phyloP scores from a whole-genome alignment of 2,329 filamentous ascomycete genomes.

The Fusarium guadeloupense region DNA sequence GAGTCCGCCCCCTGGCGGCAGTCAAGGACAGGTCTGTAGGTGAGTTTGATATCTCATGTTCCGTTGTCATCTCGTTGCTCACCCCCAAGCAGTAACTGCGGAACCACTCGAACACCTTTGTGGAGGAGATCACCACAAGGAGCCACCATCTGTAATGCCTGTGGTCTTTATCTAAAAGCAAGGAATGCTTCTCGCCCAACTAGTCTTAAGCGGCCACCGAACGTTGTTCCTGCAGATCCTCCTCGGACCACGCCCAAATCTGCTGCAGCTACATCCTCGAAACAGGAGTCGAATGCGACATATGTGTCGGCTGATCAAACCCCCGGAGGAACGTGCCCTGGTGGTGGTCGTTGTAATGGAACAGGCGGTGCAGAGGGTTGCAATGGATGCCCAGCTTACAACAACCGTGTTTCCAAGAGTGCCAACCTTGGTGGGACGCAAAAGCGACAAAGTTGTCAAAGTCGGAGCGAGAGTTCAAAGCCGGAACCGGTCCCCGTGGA shows the following conservation, averaged over 20 bases:
- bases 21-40: slow-evolving; percentile 73
- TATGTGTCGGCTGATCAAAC: slow-evolving; percentile 82
- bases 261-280: slow-evolving; percentile 51
- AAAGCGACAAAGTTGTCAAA: slow-evolving; percentile 52
- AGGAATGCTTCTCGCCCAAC: slow-evolving; percentile 91
- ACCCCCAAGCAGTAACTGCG: slow-evolving; percentile 78
- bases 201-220: slow-evolving; percentile 82
- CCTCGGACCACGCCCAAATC: slow-evolving; percentile 56
- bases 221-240: slow-evolving; percentile 55
- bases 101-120: slow-evolving; percentile 89
- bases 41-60: slow-evolving; percentile 49
- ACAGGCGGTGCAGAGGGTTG: slow-evolving; percentile 95
- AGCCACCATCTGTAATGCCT: slow-evolving; percentile 97
- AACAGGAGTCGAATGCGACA: slow-evolving; percentile 61
- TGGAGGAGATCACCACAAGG: slow-evolving; percentile 95
- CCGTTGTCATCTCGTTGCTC: slow-evolving; percentile 2
- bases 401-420: slow-evolving; percentile 92
- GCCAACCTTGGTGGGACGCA: slow-evolving; percentile 73
- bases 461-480: slow-evolving; percentile 36
- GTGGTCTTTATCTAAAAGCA: slow-evolving; percentile 92
- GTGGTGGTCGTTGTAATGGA: slow-evolving; percentile 93
- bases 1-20: slow-evolving; percentile 32
- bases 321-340: slow-evolving; percentile 88
- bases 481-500: slow-evolving; percentile 47
- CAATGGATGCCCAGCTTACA: slow-evolving; percentile 95